Evolutionary conservation across 148 eudicot species (phyloP), one percentile per base, ranked within the genome.

Genomic region (Polygonum maritimum): DNA sequence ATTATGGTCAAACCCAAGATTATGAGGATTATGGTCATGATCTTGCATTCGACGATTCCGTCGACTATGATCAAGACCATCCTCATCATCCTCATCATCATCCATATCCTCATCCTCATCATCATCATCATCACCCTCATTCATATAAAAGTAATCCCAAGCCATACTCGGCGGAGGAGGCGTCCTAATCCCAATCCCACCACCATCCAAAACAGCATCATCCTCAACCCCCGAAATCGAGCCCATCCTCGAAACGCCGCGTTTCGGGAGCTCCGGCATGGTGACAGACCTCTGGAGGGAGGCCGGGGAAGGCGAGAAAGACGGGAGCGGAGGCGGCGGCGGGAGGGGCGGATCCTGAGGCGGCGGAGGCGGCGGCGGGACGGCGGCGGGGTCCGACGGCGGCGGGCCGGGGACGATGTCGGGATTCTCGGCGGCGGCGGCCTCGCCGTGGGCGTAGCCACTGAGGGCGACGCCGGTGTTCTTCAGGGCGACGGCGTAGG

Each of bases 111-210:
- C 31, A 26, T 26, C 85, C 1, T 79, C 80, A 1, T 58, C 75
- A 13, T 79, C 82, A 22, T 84, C 86, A 21, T 73, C 79, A 72
- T 82, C 82, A 69, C 85, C 94, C 2, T 86, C 90, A 26, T 41
- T 86, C 86, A 80, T 84, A 26, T 82, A 83, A 75, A 95, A 95
- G 76, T 92, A 95, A 81, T 95, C 98, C 98, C 98, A 95, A 14
- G 96, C 89, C 88, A 77, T 79, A 55, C 96, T 90, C 0, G 88
- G 84, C 16, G 84, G 83, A 47, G 76, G 65, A 26, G 31, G 31
- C 31, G 31, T 26, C 31, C 31, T 26, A 26, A 26, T 26, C 31
- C 31, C 31, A 26, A 26, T 26, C 10, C 55, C 76, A 22, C 38
- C 60, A 48, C 71, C 82, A 76, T 74, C 85, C 55, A 40, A 78